These are phyloP conservation scores for Boehmeria nivea DNA, from an alignment of 306 rosid genomes.

Conservation along the genomic window DNA sequence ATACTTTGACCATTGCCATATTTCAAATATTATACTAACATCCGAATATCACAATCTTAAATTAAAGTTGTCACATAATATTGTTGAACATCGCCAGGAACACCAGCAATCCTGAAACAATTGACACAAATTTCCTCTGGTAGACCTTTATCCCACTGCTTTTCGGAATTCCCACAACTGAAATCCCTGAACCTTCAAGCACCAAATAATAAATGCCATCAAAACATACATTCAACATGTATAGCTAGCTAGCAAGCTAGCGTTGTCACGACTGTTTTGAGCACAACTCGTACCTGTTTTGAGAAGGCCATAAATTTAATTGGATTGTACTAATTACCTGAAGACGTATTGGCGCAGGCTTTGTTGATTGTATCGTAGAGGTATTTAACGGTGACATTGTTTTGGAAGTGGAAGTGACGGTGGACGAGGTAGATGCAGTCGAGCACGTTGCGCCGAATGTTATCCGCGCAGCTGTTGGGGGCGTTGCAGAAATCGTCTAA, in stretches of 20 bases:
- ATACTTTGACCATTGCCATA: background rate
- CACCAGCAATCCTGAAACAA: constrained; percentile 26
- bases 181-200: constrained; percentile 27
- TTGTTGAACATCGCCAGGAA: constrained; percentile 32
- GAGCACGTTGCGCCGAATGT: constrained; percentile 18
- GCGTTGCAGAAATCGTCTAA: constrained; percentile 24
- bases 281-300: background rate
- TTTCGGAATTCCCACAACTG: background rate
- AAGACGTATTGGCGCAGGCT: constrained; percentile 3
- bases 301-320: background rate
- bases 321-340: constrained; percentile 7
- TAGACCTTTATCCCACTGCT: constrained; percentile 26
- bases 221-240: background rate
- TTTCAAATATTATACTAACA: background rate
- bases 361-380: constrained; percentile 2
- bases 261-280: background rate
- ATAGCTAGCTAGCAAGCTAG: too few relatives aligned
- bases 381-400: constrained; percentile 5
- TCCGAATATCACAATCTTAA: background rate
- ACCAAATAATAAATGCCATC: background rate
- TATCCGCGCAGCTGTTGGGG: constrained; percentile 19
- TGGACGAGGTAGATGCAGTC: constrained; percentile 31
- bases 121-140: constrained; percentile 27
- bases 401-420: constrained; percentile 22
- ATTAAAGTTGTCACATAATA: constrained; percentile 11